Base-by-base conservation (phyloP, 345 rosid genomes). In the Eucalyptus globulus region DNA sequence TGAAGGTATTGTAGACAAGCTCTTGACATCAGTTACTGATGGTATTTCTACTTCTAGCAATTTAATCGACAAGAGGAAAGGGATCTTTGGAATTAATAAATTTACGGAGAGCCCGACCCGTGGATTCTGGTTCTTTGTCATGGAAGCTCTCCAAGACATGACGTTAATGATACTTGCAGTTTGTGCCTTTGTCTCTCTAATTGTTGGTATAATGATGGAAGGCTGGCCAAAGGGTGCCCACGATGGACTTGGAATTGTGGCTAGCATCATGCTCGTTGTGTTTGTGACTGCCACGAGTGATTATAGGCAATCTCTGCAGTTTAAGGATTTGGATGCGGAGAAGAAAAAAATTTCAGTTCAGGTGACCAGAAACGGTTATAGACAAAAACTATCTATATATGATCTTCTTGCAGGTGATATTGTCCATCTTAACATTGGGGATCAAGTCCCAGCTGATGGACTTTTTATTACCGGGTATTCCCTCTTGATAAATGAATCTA, bases 401-500 rank as follows among this genome's bases (percentile, higher is more conserved):
- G 99, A 97, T 87, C 89, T 97, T 50, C 96, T 97, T 86, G 93
- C 96, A 49, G 99, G 98, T 8, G 99, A 95, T 91, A 89, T 95
- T 87, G 98, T 95, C 86, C 96, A 91, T 90, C 95, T 96, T 90
- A 93, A 93, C 87, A 93, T 93, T 11, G 99, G 99, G 21, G 97
- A 96, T 89, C 96, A 94, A 92, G 93, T 96, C 72, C 99, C 97
- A 2, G 97, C 97, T 58, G 98, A 97, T 91, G 98, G 98, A 67
- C 94, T 96, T 90, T 94, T 96, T 90, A 51, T 93, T 87, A 92
- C 94, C 1, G 97, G 95, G 45, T 93, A 91, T 86, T 93, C 96
- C 56, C 92, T 95, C 49, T 91, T 93, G 92, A 93, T 96, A 29
- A 94, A 97, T 89, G 97, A 96, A 88, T 95, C 96, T 47, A 93